Conservation (phyloP, 2,329 filamentous ascomycete species). For the Phoma sp. region DNA sequence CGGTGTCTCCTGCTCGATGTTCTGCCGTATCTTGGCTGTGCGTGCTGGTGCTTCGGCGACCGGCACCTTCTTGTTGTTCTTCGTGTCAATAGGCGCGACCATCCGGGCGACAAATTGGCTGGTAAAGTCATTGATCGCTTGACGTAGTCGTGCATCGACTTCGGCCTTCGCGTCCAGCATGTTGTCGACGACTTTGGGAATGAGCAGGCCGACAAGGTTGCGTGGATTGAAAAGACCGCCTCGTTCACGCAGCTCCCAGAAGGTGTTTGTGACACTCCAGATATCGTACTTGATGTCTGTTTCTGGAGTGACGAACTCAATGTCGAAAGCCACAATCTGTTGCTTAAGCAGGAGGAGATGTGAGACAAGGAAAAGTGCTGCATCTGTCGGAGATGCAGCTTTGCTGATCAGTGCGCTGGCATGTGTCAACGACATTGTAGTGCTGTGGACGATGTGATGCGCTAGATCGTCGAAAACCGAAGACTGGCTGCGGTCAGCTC, state of each 20-base stretch:
- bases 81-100: slow-evolving; percentile 55
- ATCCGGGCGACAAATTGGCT: slow-evolving; percentile 64
- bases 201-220: slow-evolving; percentile 66
- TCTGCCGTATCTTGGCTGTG: slow-evolving; percentile 57
- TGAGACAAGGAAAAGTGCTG: slow-evolving; percentile 91
- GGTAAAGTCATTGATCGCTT: slow-evolving; percentile 73
- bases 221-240: slow-evolving; percentile 71
- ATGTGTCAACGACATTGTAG: slow-evolving; percentile 80
- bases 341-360: slow-evolving; percentile 96
- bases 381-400: slow-evolving; percentile 71
- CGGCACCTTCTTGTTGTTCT: slow-evolving; percentile 33
- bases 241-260: slow-evolving; percentile 71
- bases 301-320: slow-evolving; percentile 75
- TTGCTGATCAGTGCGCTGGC: slow-evolving; percentile 76
- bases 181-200: slow-evolving; percentile 73
- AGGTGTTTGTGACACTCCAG: slow-evolving; percentile 69
- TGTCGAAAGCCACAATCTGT: slow-evolving; percentile 94
- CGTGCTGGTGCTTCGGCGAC: slow-evolving; percentile 37
- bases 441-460: slow-evolving; percentile 87
- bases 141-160: slow-evolving; percentile 67
- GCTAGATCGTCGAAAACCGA: slow-evolving; percentile 75
- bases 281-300: slow-evolving; percentile 68
- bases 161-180: slow-evolving; percentile 76
- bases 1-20: slow-evolving; percentile 65
- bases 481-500: slow-evolving; percentile 53